phyloP scores from a whole-genome alignment of 1,284 basidiomycete species.

The Coniophora puteana region DNA sequence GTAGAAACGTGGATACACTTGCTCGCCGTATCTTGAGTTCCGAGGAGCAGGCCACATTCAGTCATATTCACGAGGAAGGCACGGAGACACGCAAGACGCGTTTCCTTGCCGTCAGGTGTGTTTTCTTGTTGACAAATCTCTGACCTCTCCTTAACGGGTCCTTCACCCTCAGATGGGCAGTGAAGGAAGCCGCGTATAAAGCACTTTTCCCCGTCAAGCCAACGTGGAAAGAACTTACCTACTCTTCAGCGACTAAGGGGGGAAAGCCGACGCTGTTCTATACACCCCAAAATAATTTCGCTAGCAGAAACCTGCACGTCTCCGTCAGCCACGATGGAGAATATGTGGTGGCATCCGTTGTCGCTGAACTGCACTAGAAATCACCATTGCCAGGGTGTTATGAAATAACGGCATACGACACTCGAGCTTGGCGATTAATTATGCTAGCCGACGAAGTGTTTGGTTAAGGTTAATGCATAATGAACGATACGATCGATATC shows the following conservation, averaged over 20 bases:
- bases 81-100: slow-evolving; percentile 25
- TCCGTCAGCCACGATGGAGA: slow-evolving; percentile 86
- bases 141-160: slow-evolving; percentile 3
- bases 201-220: slow-evolving; percentile 69
- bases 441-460: no score
- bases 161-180: slow-evolving; percentile 58
- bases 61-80: slow-evolving; percentile 14
- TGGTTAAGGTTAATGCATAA: no score
- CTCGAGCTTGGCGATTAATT: no score
- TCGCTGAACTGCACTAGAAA: no score
- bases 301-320: slow-evolving; percentile 44
- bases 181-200: slow-evolving; percentile 92
- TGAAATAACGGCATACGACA: no score
- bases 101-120: slow-evolving; percentile 69
- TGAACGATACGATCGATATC: no score
- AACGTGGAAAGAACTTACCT: slow-evolving; percentile 79
- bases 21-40: slow-evolving; percentile 63
- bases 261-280: slow-evolving; percentile 53
- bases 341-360: slow-evolving; percentile 73
- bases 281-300: slow-evolving; percentile 23
- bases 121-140: slow-evolving; percentile 2
- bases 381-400: no score
- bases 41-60: slow-evolving; percentile 42
- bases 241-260: slow-evolving; percentile 28
- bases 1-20: slow-evolving; percentile 46